These are phyloP conservation scores for Rhizophora apiculata DNA, from an alignment of 345 rosid species.

Conservation along the genomic window DNA sequence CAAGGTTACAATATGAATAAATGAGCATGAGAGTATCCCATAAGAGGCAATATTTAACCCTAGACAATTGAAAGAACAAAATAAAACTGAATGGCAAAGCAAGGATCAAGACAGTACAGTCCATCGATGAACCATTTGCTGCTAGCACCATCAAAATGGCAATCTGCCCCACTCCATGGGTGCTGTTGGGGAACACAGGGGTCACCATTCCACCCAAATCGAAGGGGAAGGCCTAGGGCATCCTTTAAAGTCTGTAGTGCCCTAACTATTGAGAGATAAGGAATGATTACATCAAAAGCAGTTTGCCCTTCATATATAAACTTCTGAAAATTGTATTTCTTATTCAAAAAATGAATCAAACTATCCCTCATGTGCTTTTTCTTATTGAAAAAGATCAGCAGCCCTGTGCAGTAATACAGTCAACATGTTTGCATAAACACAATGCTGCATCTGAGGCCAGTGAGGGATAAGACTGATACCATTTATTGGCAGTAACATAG, in stretches of 20 bases:
- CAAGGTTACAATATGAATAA: neutral
- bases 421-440: neutral
- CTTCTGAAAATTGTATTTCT: slow-evolving; percentile 6
- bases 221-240: slow-evolving; percentile 75
- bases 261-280: slow-evolving; percentile 46
- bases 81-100: slow-evolving; percentile 13
- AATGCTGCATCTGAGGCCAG: neutral
- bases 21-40: neutral
- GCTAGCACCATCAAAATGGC: slow-evolving; percentile 61
- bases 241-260: slow-evolving; percentile 68
- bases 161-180: slow-evolving; percentile 97
- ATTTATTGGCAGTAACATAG: neutral
- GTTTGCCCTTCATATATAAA: slow-evolving; percentile 1
- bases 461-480: neutral
- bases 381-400: neutral
- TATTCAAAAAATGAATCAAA: neutral
- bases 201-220: slow-evolving; percentile 99
- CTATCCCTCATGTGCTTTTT: neutral
- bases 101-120: slow-evolving; percentile 59
- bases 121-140: slow-evolving; percentile 93
- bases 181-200: slow-evolving; percentile 99
- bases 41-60: neutral
- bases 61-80: neutral
- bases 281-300: slow-evolving; percentile 22
- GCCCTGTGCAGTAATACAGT: no score